Conservation (phyloP, 768 basidiomycete genomes). For the Boletus patriciae region DNA sequence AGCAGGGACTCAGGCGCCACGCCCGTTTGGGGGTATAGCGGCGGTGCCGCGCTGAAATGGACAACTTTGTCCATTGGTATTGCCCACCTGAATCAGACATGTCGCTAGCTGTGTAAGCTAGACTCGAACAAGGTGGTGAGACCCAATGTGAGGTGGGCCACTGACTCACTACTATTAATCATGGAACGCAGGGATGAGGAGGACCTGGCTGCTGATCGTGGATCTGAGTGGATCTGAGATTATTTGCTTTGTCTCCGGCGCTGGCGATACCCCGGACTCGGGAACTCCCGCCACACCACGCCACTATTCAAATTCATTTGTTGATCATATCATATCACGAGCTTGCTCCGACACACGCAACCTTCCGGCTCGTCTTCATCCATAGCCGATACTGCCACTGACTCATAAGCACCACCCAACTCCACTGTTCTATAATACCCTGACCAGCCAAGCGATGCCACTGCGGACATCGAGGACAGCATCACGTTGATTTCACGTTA, state of each 20-base stretch:
- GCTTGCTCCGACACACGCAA: neutral
- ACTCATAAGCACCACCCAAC: neutral
- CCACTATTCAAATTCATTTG: constrained; percentile 1
- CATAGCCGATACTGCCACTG: constrained; percentile 18
- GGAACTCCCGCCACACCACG: constrained; percentile 23
- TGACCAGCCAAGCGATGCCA: neutral
- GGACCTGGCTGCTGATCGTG: constrained; percentile 8
- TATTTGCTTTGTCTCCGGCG: constrained; percentile 33
- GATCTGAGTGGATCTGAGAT: constrained; percentile 33
- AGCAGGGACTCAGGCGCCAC: neutral
- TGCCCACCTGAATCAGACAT: neutral
- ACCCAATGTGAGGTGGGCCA: neutral
- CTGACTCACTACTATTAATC: neutral
- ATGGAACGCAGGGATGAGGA: neutral
- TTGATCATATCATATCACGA: neutral
- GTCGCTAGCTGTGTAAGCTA: neutral
- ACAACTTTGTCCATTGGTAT: neutral
- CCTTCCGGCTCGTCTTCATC: constrained; percentile 5
- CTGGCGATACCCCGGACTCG: constrained; percentile 34
- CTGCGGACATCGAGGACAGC: neutral
- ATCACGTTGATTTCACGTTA: neutral
- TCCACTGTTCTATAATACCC: neutral
- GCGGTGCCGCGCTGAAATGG: constrained; percentile 13
- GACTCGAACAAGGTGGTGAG: neutral
- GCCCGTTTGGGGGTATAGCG: constrained; percentile 14